Percentiles rank a stretch among this genome's conserved stretches.
These are phyloP conservation scores for Triglochin maritima DNA, from an alignment of 106 monocot species.

Conservation along the genomic window DNA sequence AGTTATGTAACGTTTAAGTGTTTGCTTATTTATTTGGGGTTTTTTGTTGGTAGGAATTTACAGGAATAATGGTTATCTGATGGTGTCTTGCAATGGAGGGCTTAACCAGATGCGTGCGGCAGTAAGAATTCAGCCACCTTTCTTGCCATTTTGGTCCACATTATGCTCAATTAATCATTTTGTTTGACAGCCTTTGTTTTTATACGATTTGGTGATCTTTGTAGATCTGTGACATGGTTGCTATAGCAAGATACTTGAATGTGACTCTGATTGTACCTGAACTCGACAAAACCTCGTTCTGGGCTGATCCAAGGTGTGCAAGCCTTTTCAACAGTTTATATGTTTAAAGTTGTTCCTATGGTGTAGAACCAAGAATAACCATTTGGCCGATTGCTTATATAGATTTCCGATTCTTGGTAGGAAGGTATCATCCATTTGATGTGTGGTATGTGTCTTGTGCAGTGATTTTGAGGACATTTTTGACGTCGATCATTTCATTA, in stretches of 20 bases:
- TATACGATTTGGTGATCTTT: not conserved
- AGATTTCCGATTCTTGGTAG: too few species aligned
- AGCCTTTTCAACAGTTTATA: not conserved
- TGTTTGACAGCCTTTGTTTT: too few species aligned
- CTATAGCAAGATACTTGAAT: conserved; percentile 84
- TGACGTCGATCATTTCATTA: conserved; percentile 93
- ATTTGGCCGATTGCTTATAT: too few species aligned
- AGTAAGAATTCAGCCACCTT: conserved; percentile 28
- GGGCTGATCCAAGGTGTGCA: conserved; percentile 80
- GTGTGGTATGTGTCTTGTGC: not conserved
- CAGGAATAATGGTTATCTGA: conserved; percentile 86
- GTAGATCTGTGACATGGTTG: conserved; percentile 99
- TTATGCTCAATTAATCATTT: too few species aligned
- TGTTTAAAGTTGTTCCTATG: too few species aligned
- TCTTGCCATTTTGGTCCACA: not conserved
- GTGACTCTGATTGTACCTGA: conserved; percentile 93
- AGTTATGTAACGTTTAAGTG: not conserved
- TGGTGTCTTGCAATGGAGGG: conserved; percentile 99
- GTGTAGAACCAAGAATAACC: too few species aligned
- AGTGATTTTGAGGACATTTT: conserved; percentile 97
- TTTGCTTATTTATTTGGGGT: not conserved
- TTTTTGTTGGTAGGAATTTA: conserved; percentile 43
- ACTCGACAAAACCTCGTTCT: conserved; percentile 91
- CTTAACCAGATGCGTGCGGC: conserved; percentile 94
- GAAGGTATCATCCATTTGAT: too few species aligned